Base-by-base conservation (phyloP, 805 yeast genomes). In the Starmerella riodocensis region DNA sequence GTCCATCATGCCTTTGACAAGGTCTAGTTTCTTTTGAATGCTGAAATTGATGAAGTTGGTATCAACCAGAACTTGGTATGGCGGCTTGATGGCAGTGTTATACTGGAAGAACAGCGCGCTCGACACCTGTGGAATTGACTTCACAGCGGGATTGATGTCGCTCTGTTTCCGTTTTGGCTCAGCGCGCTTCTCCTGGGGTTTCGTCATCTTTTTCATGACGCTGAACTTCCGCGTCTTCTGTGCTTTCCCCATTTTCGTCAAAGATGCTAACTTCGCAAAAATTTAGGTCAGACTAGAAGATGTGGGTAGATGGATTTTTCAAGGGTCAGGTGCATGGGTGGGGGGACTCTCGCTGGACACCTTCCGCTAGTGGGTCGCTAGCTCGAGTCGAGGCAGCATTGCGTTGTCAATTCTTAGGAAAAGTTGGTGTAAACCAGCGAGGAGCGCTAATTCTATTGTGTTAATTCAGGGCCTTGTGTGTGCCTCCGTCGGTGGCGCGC, bases 1-100 rank as follows among this genome's bases (percentile, higher is more conserved):
- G 59, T 88, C 97, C 97, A 91, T 88, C 79, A 91, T 79, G 11
- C 96, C 98, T 53, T 85, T 72, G n/a, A 84, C 86, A 8, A 91
- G 66, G 58, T 91, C 98, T 39, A 91, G 76, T 55, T 91, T 91
- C 65, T 91, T 91, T 59, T 85, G 96, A 49, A 91, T 88, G 47
- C 94, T 82, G 62, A 86, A 86, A 65, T 91, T 91, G 61, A 91
- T 82, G 62, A 91, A 91, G 66, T 91, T 91, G 22, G 98, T 91
- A 74, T 91, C 98, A 36, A 91, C 77, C 16, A 91, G 69, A 4
- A 91, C 88, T 59, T 91, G 97, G 56, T 91, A 91, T 32, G 98
- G 98, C n/a, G 98, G 98, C 59, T 82, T 84, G 49, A 91, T 82
- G 14, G 96, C 84, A 57, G 77, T 78, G 58, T 91, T 91, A 58